Conservation (phyloP, 225 moss, liverwort and hornwort species). For the Sphagnum contortum region DNA sequence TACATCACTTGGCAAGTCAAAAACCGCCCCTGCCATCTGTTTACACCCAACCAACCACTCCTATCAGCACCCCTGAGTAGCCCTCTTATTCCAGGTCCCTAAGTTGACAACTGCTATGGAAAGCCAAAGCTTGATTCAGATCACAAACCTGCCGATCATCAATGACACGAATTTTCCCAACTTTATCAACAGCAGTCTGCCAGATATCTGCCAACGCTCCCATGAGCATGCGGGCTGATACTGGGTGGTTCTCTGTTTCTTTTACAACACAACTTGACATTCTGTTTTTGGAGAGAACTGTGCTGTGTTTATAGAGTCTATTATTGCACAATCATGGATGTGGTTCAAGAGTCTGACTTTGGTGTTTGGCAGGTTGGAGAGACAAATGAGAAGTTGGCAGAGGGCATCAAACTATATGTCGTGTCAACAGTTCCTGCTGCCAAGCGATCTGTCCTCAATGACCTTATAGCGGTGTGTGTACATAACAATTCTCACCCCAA, state of each 20-base stretch:
- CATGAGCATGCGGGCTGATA: slow-evolving; percentile 54
- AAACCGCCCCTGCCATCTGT: slow-evolving; percentile 61
- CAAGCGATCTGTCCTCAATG: slow-evolving; percentile 44
- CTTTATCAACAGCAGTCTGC: slow-evolving; percentile 52
- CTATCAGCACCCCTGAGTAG: no score
- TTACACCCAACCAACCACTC: not conserved
- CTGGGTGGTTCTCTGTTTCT: slow-evolving; percentile 4
- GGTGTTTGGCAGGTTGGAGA: slow-evolving; percentile 25
- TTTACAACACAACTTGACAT: no score
- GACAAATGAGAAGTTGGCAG: slow-evolving; percentile 51
- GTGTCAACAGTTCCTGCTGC: slow-evolving; percentile 34
- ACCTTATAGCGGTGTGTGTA: slow-evolving; percentile 43
- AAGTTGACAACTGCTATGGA: no score
- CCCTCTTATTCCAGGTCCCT: no score
- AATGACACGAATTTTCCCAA: slow-evolving; percentile 67
- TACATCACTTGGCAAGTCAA: slow-evolving; percentile 69
- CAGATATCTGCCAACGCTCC: slow-evolving; percentile 59
- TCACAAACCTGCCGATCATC: slow-evolving; percentile 19
- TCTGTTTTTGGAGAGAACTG: no score
- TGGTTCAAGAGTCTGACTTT: no score
- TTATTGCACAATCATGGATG: no score
- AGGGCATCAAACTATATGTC: slow-evolving; percentile 43
- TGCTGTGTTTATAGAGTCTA: no score
- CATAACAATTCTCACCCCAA: not conserved
- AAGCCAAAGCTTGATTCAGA: no score